Base-by-base conservation (phyloP, 139 green algal genomes). In the Haematococcus sp. region DNA sequence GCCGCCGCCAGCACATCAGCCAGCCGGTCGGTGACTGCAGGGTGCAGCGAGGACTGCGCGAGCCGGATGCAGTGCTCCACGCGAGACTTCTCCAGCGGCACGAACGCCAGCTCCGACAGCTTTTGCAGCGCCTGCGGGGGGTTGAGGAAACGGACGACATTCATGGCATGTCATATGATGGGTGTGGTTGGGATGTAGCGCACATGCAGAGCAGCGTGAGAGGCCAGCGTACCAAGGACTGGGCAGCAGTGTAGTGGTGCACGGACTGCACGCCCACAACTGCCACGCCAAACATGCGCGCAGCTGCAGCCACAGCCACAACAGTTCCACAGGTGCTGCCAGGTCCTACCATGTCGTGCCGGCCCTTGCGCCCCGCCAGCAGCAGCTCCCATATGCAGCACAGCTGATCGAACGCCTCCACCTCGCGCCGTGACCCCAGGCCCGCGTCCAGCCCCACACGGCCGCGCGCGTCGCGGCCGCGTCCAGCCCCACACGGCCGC, bases 341-440 rank as follows among this genome's bases (percentile, higher is more conserved):
- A 5, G 28, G 28, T 25, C 76, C 0, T 46, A 85, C 75, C 80
- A 70, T 22, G 30, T 86, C 80, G 32, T 82, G 61, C 30, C 76
- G 60, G 4, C 75, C 72, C 61, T 75, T 63, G 28, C 59, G 49
- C 11, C 66, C 58, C 15, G 61, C 54, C 71, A 86, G 55, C 61
- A 86, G 67, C 51, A 86, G 55, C 31, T 82, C 75, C 71, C 76
- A 78, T 0, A 86, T 63, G 9, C 27, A 43, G 5, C 32, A 25
- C 73, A 86, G 80, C 80, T 82, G 80, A 15, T 66, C 49, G 52
- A 81, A 82, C 1, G 75, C 75, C 75, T 82, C 76, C 71, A 81
- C 65, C 68, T 86, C 79, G 4, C 72, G 67, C 30, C 61, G 49
- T 0, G 71, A 75, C 5, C 75, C 68, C 0, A 60, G 25, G 52